Percentiles rank a stretch among this genome's conserved stretches.
Evolutionary conservation across 164 flowering plant species (phyloP).

Genomic region (Magnolia kwangsiensis): DNA sequence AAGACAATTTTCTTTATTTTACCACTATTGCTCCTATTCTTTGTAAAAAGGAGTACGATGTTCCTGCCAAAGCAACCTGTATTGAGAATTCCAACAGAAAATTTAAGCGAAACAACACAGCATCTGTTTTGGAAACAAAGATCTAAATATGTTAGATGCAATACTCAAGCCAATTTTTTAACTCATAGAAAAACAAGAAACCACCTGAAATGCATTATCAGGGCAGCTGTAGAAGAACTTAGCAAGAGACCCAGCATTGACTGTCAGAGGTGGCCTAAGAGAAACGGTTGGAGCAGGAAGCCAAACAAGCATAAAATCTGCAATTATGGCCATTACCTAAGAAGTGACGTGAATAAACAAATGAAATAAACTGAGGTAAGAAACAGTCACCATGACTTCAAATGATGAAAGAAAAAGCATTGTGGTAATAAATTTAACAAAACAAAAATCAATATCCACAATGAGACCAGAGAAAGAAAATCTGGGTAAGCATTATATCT

Average conservation of each 20-base stretch:
- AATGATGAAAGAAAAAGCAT: not conserved
- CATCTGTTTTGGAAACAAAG: not conserved
- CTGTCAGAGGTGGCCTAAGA: slow-evolving; percentile 67
- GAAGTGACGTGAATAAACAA: slow-evolving; percentile 14
- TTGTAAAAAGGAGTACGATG: slow-evolving; percentile 74
- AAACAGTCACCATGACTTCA: not conserved
- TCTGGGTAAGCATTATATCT: no score
- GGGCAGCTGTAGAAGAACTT: slow-evolving; percentile 86
- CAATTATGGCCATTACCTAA: slow-evolving; percentile 93
- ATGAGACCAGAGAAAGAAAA: no score
- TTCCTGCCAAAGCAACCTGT: slow-evolving; percentile 86
- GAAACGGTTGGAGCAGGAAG: slow-evolving; percentile 98
- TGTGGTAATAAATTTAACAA: not conserved
- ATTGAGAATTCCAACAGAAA: slow-evolving; percentile 11
- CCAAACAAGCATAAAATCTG: slow-evolving; percentile 99
- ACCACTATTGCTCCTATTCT: slow-evolving; percentile 88
- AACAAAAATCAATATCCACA: no score
- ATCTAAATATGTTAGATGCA: not conserved
- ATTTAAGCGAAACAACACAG: slow-evolving; percentile 5
- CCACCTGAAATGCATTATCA: slow-evolving; percentile 95
- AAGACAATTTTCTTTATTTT: slow-evolving; percentile 10
- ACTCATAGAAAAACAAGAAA: not conserved
- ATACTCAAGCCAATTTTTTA: not conserved
- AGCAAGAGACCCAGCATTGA: slow-evolving; percentile 71
- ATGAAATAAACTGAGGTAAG: not conserved